Percentiles rank a stretch among this genome's conserved stretches.
Evolutionary conservation across 108 stramenopile species (phyloP).

Genomic region (Nitzschia palea): DNA sequence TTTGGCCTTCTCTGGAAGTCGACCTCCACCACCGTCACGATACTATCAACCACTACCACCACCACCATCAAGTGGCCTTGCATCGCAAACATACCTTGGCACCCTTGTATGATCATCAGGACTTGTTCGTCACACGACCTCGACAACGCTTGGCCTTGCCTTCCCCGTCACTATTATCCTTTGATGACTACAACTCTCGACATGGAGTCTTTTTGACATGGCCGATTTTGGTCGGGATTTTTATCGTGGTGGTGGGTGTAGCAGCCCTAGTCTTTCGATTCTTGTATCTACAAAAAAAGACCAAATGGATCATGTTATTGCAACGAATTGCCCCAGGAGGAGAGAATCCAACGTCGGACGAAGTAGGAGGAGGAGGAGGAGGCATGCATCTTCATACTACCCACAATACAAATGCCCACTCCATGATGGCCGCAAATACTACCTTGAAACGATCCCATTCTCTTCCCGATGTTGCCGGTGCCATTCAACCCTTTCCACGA

Average conservation of each 20-base stretch:
- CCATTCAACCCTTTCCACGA: neutral
- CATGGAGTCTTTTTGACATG: conserved; percentile 30
- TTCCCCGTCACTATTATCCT: neutral
- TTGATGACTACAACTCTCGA: neutral
- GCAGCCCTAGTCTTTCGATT: conserved; percentile 6
- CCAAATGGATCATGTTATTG: conserved; percentile 9
- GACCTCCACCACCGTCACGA: too few species aligned
- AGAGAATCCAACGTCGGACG: too few species aligned
- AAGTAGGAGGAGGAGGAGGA: too few species aligned
- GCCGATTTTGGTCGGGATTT: conserved; percentile 14
- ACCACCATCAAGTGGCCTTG: neutral
- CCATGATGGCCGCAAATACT: too few species aligned
- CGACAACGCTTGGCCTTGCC: neutral
- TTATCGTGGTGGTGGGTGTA: conserved; percentile 4
- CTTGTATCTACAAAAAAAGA: conserved; percentile 33
- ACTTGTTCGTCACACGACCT: neutral
- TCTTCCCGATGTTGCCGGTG: conserved; percentile 2
- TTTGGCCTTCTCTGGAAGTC: neutral
- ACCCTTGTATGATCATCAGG: neutral
- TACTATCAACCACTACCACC: neutral
- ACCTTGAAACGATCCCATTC: conserved; percentile 13
- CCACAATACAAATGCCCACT: too few species aligned
- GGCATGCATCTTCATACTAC: too few species aligned
- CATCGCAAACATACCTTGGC: neutral
- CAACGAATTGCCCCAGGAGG: neutral